These are phyloP conservation scores for Brassica napus DNA, from an alignment of 345 rosid species.

Conservation along the genomic window DNA sequence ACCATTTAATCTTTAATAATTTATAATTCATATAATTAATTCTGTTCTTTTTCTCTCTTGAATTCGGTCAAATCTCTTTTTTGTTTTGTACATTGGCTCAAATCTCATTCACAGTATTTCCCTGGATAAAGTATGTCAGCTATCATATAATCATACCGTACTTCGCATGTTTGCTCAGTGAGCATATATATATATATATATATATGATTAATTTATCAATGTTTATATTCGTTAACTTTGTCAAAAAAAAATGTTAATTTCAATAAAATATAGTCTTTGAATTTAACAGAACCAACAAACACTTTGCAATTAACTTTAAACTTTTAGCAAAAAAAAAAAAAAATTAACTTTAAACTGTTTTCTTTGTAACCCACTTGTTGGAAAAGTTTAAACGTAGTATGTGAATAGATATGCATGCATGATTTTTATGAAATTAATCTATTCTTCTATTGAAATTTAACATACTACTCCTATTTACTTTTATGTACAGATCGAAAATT, in stretches of 20 bases:
- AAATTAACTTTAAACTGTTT: background rate
- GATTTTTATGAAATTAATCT: slow-evolving; percentile 6
- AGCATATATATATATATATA: background rate
- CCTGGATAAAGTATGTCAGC: slow-evolving; percentile 1
- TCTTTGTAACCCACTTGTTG: slow-evolving; percentile 21
- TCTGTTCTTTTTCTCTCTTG: slow-evolving; percentile 2
- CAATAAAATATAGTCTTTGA: background rate
- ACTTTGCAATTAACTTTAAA: background rate
- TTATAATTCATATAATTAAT: background rate
- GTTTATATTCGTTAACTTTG: background rate
- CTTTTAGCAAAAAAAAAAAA: background rate
- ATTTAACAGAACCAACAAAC: background rate
- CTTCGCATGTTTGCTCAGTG: background rate
- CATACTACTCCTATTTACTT: background rate
- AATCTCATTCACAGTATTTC: slow-evolving; percentile 22
- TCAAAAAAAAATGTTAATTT: background rate
- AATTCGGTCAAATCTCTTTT: slow-evolving; percentile 31
- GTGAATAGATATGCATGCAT: slow-evolving; percentile 34
- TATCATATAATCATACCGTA: background rate
- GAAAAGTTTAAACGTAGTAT: slow-evolving; percentile 9
- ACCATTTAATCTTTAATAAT: background rate
- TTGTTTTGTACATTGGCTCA: slow-evolving; percentile 23
- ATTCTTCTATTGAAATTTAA: background rate
- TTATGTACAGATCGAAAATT: background rate
- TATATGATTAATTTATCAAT: background rate